Evolutionary conservation across 257 asterid species (phyloP).

Genomic region (Sherardia arvensis): DNA sequence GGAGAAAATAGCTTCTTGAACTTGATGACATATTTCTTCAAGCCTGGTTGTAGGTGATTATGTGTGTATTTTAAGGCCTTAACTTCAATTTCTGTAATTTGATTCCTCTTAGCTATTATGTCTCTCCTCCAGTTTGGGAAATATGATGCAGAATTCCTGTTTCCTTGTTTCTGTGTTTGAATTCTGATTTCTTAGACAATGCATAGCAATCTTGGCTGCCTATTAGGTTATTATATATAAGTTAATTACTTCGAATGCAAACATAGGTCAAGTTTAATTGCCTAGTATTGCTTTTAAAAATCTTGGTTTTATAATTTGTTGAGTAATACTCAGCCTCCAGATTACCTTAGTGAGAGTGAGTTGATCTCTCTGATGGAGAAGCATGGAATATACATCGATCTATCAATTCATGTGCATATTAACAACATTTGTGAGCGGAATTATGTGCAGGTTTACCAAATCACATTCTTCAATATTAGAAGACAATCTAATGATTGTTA

Average conservation of each 20-base stretch:
- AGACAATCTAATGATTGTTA: background rate
- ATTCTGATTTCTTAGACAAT: background rate
- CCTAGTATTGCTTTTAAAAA: constrained; percentile 1
- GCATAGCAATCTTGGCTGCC: background rate
- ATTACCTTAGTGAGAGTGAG: constrained; percentile 81
- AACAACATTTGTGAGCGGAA: constrained; percentile 87
- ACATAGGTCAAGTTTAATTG: background rate
- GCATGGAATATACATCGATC: constrained; percentile 89
- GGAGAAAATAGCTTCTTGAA: constrained; percentile 52
- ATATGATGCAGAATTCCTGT: background rate
- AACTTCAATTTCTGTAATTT: background rate
- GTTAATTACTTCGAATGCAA: background rate
- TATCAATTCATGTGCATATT: constrained; percentile 82
- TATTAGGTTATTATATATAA: background rate
- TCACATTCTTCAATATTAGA: constrained; percentile 11
- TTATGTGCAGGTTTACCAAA: constrained; percentile 70
- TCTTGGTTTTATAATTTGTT: constrained; percentile 22
- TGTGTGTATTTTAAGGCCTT: background rate
- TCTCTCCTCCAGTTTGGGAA: background rate
- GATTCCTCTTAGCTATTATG: background rate
- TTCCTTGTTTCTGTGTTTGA: background rate
- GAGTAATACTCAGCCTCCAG: constrained; percentile 82
- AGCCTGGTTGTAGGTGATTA: background rate
- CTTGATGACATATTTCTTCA: constrained; percentile 48
- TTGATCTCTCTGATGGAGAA: constrained; percentile 91